phyloP scores from a whole-genome alignment of 345 rosid genomes.

The Diplotaxis tenuifolia region DNA sequence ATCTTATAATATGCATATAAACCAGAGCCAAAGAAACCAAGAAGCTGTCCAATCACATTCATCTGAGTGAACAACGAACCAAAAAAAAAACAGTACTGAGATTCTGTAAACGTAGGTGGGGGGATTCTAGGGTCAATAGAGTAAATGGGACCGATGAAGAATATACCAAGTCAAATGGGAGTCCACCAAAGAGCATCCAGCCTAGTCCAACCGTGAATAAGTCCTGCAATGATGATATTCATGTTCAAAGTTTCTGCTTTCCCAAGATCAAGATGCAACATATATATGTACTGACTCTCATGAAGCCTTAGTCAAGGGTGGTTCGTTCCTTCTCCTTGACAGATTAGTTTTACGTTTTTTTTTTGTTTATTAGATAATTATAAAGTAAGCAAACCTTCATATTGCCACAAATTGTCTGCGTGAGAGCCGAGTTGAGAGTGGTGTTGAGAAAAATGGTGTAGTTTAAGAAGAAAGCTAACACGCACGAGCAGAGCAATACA shows the following conservation, averaged over 20 bases:
- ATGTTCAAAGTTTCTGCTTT: background rate
- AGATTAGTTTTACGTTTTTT: background rate
- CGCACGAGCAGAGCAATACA: constrained; percentile 72
- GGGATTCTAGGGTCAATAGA: background rate
- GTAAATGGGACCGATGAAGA: background rate
- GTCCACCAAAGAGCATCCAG: constrained; percentile 89
- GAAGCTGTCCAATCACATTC: constrained; percentile 77
- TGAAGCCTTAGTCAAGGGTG: background rate
- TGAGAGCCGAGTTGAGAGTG: constrained; percentile 92
- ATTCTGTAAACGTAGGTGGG: background rate
- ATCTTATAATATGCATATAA: constrained; percentile 87
- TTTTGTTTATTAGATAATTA: background rate
- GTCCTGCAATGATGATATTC: constrained; percentile 52
- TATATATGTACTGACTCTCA: background rate
- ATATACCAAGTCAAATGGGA: constrained; percentile 85
- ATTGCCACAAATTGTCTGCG: constrained; percentile 96
- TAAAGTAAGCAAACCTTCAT: constrained; percentile 62
- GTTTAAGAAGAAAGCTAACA: constrained; percentile 91
- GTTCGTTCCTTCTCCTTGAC: constrained; percentile 5
- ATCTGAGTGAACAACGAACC: constrained; percentile 48
- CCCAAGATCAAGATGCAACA: background rate
- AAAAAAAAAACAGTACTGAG: background rate
- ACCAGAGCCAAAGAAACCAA: constrained; percentile 91
- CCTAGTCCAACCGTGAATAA: constrained; percentile 87
- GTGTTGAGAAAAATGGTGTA: constrained; percentile 93